These are phyloP conservation scores for Suillus luteus DNA, from an alignment of 768 basidiomycete genomes.

Conservation along the genomic window DNA sequence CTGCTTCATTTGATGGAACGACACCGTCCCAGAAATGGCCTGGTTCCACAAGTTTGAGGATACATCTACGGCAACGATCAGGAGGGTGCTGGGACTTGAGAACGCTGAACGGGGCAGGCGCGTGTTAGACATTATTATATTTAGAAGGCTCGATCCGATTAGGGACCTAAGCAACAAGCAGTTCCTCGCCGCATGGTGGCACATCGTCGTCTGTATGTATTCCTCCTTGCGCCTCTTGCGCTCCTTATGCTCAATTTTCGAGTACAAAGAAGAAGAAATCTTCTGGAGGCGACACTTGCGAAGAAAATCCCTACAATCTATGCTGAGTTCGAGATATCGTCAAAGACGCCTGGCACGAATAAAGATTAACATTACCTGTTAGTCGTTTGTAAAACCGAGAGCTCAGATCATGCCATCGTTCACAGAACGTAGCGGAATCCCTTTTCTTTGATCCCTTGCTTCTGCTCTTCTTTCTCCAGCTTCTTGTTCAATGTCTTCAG, in stretches of 20 bases:
- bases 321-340: too few relatives aligned
- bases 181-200: conserved; percentile 8
- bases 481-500: conserved; percentile 44
- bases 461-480: conserved; percentile 39
- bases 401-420: conserved; percentile 8
- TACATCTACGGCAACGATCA: background rate
- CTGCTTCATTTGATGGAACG: background rate
- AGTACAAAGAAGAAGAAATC: too few relatives aligned
- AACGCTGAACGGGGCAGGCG: background rate
- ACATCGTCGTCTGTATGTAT: conserved; percentile 7
- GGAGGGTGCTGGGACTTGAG: background rate
- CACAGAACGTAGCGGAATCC: conserved; percentile 56
- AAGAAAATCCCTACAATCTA: too few relatives aligned
- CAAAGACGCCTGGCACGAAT: too few relatives aligned
- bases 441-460: conserved; percentile 42
- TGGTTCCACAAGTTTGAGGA: conserved; percentile 2
- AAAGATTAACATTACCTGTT: too few relatives aligned
- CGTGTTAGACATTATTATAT: background rate
- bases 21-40: conserved; percentile 2
- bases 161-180: background rate
- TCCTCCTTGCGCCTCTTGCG: background rate
- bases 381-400: too few relatives aligned
- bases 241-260: too few relatives aligned
- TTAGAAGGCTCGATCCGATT: background rate
- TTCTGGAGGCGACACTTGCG: too few relatives aligned